Conservation (phyloP, 2,329 filamentous ascomycete genomes). For the Colletotrichum zoysiae region DNA sequence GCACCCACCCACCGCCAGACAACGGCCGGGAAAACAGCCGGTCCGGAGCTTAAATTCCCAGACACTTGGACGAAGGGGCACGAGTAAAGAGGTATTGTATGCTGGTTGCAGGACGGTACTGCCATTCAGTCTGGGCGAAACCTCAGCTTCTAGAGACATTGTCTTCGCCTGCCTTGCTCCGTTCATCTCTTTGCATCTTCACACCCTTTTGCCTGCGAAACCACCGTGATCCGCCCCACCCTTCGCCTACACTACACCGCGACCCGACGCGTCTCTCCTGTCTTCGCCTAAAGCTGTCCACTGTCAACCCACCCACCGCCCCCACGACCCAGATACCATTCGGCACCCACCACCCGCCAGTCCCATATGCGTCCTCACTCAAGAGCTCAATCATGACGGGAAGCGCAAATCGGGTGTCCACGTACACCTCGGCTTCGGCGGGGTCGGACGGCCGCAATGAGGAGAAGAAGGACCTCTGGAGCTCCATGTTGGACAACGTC, state of each 20-base stretch:
- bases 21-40: constrained; percentile 39
- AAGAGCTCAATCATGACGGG: constrained; percentile 57
- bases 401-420: constrained; percentile 69
- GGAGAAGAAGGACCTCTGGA: constrained; percentile 93
- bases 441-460: constrained; percentile 69
- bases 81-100: constrained; percentile 1
- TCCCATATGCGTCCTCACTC: constrained; percentile 33
- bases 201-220: not conserved
- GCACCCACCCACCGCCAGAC: not conserved
- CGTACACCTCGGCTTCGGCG: constrained; percentile 67
- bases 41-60: constrained; percentile 38
- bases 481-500: constrained; percentile 89
- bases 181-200: not conserved
- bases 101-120: constrained; percentile 2
- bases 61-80: constrained; percentile 36
- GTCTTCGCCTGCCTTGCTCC: not conserved
- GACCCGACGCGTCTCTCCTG: constrained; percentile 37
- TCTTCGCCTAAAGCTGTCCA: constrained; percentile 35
- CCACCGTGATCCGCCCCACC: not conserved
- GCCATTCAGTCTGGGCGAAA: not conserved
- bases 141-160: constrained; percentile 8
- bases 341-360: constrained; percentile 19
- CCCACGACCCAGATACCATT: constrained; percentile 17
- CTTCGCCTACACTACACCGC: constrained; percentile 34
- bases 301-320: constrained; percentile 28